Evolutionary conservation across 2,329 filamentous ascomycete species (phyloP).

Genomic region (Penicillium decumbens): DNA sequence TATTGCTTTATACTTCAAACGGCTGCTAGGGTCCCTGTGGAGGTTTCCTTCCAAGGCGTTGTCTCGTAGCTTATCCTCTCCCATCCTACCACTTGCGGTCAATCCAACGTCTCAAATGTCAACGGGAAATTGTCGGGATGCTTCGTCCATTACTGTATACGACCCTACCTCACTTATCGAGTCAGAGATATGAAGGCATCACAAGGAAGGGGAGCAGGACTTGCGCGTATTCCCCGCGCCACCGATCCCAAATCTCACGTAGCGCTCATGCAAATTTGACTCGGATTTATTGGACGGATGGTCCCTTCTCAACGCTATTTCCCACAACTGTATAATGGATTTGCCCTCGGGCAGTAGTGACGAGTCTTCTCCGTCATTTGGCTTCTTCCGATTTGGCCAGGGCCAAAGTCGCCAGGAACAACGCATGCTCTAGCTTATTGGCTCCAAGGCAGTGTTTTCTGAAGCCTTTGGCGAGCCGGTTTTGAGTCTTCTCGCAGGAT

Average conservation of each 20-base stretch:
- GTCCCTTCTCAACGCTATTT: neutral
- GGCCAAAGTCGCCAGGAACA: slow-evolving; percentile 15
- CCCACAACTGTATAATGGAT: slow-evolving; percentile 7
- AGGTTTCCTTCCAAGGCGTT: too few species aligned
- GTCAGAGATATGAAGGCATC: neutral
- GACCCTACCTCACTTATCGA: slow-evolving; percentile 4
- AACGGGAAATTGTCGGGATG: slow-evolving; percentile 4
- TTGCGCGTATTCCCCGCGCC: slow-evolving; percentile 25
- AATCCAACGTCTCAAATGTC: neutral
- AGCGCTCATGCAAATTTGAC: slow-evolving; percentile 12
- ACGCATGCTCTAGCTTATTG: slow-evolving; percentile 7
- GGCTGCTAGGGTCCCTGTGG: neutral
- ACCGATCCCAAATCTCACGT: slow-evolving; percentile 22
- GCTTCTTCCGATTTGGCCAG: slow-evolving; percentile 12
- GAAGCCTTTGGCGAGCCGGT: neutral
- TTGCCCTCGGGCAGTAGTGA: slow-evolving; percentile 6
- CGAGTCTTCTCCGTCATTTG: slow-evolving; percentile 8
- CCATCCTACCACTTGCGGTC: neutral
- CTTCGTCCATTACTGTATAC: slow-evolving; percentile 6
- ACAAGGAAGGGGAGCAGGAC: slow-evolving; percentile 10
- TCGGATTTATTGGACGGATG: neutral
- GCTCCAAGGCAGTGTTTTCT: neutral
- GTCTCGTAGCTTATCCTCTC: neutral
- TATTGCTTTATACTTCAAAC: neutral
- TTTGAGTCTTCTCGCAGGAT: neutral